Evolutionary conservation across 2,329 filamentous ascomycete species (phyloP).

Genomic region (Colletotrichum sp.): DNA sequence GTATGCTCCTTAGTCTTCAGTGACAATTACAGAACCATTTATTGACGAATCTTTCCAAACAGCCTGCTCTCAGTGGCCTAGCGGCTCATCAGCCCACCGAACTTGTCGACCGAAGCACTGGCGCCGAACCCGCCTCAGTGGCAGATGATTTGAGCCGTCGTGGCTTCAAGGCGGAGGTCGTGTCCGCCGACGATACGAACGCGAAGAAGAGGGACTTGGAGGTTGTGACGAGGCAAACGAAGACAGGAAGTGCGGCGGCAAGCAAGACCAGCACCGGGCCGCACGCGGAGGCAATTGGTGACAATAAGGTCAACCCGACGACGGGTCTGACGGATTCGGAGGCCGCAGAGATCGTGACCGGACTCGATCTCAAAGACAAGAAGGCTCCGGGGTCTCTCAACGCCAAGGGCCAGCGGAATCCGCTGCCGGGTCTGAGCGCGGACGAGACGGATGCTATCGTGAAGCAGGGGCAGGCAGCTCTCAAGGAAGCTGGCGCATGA

Average conservation of each 20-base stretch:
- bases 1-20: not conserved
- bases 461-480: conserved; percentile 15
- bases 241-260: not conserved
- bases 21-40: not conserved
- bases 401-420: conserved; percentile 11
- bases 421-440: conserved; percentile 4
- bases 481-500: conserved; percentile 17
- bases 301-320: conserved; percentile 10
- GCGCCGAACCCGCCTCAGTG: not conserved
- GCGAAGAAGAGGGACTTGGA: not conserved
- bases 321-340: conserved; percentile 15
- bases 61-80: not conserved
- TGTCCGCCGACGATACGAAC: not conserved
- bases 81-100: not conserved
- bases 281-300: not conserved
- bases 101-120: not conserved
- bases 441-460: conserved; percentile 18
- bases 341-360: conserved; percentile 13
- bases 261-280: not conserved
- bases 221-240: not conserved
- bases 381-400: conserved; percentile 8
- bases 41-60: not conserved
- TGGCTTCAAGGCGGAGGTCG: not conserved
- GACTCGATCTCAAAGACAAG: conserved; percentile 10
- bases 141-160: not conserved